These are phyloP conservation scores for Lignosus rhinocerotis DNA, from an alignment of 1,284 basidiomycete genomes.

Conservation along the genomic window DNA sequence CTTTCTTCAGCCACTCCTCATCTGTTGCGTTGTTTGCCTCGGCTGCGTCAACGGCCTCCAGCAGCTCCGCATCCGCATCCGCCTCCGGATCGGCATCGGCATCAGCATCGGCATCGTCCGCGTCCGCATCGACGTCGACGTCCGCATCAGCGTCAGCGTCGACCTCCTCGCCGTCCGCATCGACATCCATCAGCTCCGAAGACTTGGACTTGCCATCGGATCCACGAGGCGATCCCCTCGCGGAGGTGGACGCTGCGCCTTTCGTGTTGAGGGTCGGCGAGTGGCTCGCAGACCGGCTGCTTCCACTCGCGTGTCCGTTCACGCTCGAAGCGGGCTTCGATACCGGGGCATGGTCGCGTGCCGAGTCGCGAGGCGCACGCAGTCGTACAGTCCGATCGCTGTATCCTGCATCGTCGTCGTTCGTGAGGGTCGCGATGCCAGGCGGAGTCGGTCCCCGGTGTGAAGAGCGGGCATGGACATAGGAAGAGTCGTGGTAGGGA, in stretches of 20 bases:
- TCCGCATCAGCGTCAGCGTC: slow-evolving; percentile 33
- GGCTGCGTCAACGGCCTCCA: slow-evolving; percentile 39
- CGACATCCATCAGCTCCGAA: slow-evolving; percentile 22
- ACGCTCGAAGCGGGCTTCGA: not conserved
- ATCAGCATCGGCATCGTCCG: slow-evolving; percentile 21
- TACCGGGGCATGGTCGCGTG: not conserved
- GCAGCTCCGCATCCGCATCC: slow-evolving; percentile 36
- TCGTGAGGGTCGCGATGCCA: slow-evolving; percentile 30
- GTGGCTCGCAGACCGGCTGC: slow-evolving; percentile 21
- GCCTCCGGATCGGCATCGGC: slow-evolving; percentile 29
- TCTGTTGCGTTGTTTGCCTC: slow-evolving; percentile 33
- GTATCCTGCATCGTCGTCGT: slow-evolving; percentile 25
- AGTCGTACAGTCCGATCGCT: slow-evolving; percentile 12
- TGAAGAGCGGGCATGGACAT: slow-evolving; percentile 12
- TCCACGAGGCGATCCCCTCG: slow-evolving; percentile 23
- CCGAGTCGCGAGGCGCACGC: slow-evolving; percentile 2
- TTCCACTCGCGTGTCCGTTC: slow-evolving; percentile 20
- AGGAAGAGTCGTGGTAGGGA: not conserved
- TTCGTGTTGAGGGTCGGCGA: slow-evolving; percentile 14
- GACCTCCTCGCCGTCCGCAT: slow-evolving; percentile 26
- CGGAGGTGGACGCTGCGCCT: slow-evolving; percentile 1
- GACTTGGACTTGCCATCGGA: slow-evolving; percentile 21
- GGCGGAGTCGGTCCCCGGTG: slow-evolving; percentile 31
- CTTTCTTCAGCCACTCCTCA: slow-evolving; percentile 34
- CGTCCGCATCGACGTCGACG: not conserved